Base-by-base conservation (phyloP, 176 grass and related monocot species). In the Oryza nivara region DNA sequence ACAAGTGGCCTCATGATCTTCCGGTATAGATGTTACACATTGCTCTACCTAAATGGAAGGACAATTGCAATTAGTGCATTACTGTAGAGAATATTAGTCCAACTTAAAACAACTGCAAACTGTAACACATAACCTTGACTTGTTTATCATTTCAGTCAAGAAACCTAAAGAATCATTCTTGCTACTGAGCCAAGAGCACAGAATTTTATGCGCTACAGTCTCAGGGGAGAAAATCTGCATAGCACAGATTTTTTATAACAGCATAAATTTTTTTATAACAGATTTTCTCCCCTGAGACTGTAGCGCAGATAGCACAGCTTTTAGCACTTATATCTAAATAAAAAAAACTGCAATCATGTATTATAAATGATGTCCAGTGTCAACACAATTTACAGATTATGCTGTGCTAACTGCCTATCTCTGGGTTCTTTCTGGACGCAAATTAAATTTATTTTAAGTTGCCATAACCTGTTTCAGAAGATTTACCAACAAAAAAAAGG, bases 1-100 rank as follows among this genome's bases (percentile, higher is more conserved):
- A 73, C 96, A 98, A 30, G 77, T 92, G 49, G 87, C 84, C 56
- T 98, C 89, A 69, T 90, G 92, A 87, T 88, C 87, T 76, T 95
- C 89, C 35, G 83, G 89, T 80, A 88, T 92, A 61, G 91, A 95
- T 72, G 91, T 85, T 75, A 83, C 80, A 82, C 54, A 93, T 25
- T 94, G 87, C 72, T 94, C 91, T 88, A 90, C 92, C 95, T 95
- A 81, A 89, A 95, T 8, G 17, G 43, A 80, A 91, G 15, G 54
- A 80, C 49, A 52, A 12, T 34, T 19, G 1, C 19, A 32, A 26
- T 90, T 80, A 87, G 43, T 0, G 14, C 51, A 75, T 52, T 48
- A 32, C 3, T 74, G 74, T 25, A 56, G 63, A 34, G 15, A 23
- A 67, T 22, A 69, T 48, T 60, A 23, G 8, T 23, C 16, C 49